Conservation (phyloP, 2,329 filamentous ascomycete species). For the Exserohilum rostratum region DNA sequence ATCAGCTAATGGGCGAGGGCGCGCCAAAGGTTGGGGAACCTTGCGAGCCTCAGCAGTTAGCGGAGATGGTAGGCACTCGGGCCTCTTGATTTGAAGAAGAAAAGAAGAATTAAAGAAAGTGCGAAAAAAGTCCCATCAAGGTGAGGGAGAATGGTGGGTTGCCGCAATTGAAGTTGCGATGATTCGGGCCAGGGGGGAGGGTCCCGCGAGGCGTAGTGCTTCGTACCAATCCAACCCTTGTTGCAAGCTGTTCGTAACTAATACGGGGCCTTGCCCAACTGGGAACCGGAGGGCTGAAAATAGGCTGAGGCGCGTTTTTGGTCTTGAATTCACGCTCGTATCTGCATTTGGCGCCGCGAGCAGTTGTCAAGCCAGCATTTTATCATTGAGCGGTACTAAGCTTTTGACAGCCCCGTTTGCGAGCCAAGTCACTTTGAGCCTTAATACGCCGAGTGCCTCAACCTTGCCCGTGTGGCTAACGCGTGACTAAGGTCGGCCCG, state of each 20-base stretch:
- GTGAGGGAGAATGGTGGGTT: constrained; percentile 21
- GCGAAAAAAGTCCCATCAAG: constrained; percentile 38
- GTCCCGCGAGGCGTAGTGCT: constrained; percentile 24
- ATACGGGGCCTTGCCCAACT: constrained; percentile 25
- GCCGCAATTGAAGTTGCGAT: constrained; percentile 32
- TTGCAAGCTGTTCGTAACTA: constrained; percentile 38
- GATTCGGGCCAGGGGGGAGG: constrained; percentile 32
- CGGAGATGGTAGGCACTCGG: background rate
- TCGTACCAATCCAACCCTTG: constrained; percentile 36
- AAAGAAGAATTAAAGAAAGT: constrained; percentile 43
- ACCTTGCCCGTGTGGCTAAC: constrained; percentile 7
- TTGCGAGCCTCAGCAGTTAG: constrained; percentile 17
- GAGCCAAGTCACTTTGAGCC: constrained; percentile 4
- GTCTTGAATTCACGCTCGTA: background rate
- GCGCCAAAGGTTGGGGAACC: constrained; percentile 8
- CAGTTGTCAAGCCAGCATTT: background rate
- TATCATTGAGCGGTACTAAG: background rate
- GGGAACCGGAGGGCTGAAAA: constrained; percentile 31
- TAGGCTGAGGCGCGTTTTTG: constrained; percentile 14
- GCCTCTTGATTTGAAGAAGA: constrained; percentile 14
- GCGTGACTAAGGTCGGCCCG: constrained; percentile 4
- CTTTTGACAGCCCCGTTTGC: constrained; percentile 1
- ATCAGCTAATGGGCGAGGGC: constrained; percentile 28
- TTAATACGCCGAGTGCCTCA: constrained; percentile 20
- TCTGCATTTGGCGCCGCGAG: background rate